These are phyloP conservation scores for Aspergillus sclerotialis DNA, from an alignment of 2,329 filamentous ascomycete species.

Conservation along the genomic window DNA sequence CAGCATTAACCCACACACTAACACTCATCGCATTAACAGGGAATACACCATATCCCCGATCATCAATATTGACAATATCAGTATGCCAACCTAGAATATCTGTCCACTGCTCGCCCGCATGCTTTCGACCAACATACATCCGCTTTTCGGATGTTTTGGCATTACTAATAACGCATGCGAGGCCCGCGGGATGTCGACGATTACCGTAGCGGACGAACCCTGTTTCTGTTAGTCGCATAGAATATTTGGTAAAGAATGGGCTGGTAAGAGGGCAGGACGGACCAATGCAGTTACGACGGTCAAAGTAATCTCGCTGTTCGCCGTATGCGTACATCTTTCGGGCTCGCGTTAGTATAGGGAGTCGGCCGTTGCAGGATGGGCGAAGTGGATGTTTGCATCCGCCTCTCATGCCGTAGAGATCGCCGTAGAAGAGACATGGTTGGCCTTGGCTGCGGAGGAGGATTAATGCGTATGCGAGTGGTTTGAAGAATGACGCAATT, in stretches of 20 bases:
- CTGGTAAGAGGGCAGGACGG: conserved; percentile 2
- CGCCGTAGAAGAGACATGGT: conserved; percentile 65
- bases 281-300: conserved; percentile 54
- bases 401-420: conserved; percentile 58
- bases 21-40: conserved; percentile 47
- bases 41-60: conserved; percentile 54
- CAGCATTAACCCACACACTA: conserved; percentile 54
- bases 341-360: conserved; percentile 55
- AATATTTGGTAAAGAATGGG: neutral
- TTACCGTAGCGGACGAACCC: conserved; percentile 48
- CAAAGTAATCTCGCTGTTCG: conserved; percentile 57
- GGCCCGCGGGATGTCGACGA: conserved; percentile 42
- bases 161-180: conserved; percentile 53
- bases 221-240: conserved; percentile 19
- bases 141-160: conserved; percentile 42
- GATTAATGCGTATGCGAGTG: conserved; percentile 65
- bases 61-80: conserved; percentile 51
- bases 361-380: conserved; percentile 47
- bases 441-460: conserved; percentile 57
- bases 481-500: conserved; percentile 62
- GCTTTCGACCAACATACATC: conserved; percentile 56
- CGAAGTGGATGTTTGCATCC: conserved; percentile 42
- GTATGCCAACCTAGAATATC: conserved; percentile 52
- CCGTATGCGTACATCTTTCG: conserved; percentile 63
- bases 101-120: conserved; percentile 56